Evolutionary conservation across 345 rosid genomes (phyloP).

Genomic region (Euphorbia tirucalli): DNA sequence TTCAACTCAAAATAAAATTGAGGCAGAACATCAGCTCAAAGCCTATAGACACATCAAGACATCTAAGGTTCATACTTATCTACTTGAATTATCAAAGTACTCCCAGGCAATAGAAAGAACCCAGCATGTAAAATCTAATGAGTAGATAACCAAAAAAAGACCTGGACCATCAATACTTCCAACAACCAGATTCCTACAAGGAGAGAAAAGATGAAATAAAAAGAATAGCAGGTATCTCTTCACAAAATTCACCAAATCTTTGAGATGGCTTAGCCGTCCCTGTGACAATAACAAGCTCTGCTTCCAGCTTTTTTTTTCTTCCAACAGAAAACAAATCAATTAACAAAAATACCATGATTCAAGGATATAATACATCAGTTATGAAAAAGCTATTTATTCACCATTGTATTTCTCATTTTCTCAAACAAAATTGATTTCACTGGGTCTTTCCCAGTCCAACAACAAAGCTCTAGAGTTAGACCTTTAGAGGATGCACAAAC

Average conservation of each 20-base stretch:
- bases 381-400: conserved; percentile 1
- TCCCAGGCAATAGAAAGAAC: background rate
- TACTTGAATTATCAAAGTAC: background rate
- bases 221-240: background rate
- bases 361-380: background rate
- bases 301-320: conserved; percentile 99
- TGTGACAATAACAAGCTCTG: conserved; percentile 87
- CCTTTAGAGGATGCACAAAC: conserved; percentile 98
- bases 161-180: background rate
- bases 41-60: too few relatives aligned
- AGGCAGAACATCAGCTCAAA: too few relatives aligned
- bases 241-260: conserved; percentile 70
- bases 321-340: conserved; percentile 22
- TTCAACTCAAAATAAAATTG: background rate
- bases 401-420: conserved; percentile 99
- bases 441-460: conserved; percentile 99
- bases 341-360: conserved; percentile 10
- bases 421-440: conserved; percentile 94
- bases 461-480: conserved; percentile 93
- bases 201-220: background rate
- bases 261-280: conserved; percentile 75
- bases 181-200: background rate
- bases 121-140: background rate
- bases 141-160: background rate
- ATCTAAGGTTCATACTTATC: background rate